phyloP scores from a whole-genome alignment of 169 alveolate genomes.

The Besnoitia besnoiti region DNA sequence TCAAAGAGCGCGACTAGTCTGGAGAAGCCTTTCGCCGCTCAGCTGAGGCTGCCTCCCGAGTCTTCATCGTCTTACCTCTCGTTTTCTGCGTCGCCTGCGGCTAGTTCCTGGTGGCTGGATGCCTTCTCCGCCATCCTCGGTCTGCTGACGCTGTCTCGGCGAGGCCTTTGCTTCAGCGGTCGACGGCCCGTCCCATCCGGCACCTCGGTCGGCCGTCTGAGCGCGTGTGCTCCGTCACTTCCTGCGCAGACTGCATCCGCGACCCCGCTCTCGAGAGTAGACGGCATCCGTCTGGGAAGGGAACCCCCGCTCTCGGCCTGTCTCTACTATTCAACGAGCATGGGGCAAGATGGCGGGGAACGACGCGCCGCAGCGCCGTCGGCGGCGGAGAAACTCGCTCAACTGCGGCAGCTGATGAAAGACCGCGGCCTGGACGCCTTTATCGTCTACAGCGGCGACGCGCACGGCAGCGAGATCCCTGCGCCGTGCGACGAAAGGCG shows the following conservation, averaged over 20 bases:
- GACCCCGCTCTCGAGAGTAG: background rate
- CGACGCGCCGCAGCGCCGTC: background rate
- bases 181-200: background rate
- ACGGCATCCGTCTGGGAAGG: background rate
- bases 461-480: conserved; percentile 76
- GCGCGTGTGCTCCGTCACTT: background rate
- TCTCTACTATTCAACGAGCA: background rate
- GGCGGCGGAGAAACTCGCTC: conserved; percentile 65
- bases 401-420: conserved; percentile 69
- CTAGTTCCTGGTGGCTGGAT: background rate
- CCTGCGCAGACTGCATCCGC: background rate
- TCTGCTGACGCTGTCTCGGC: background rate
- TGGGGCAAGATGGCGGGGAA: background rate
- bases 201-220: background rate
- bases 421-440: conserved; percentile 70
- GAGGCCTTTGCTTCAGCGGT: background rate
- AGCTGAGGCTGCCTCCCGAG: background rate
- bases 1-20: background rate
- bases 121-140: background rate
- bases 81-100: background rate
- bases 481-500: conserved; percentile 72
- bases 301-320: background rate
- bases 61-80: background rate
- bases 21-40: background rate
- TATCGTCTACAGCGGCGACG: conserved; percentile 74